These are phyloP conservation scores for Epicoccum sorghinum DNA, from an alignment of 2,329 filamentous ascomycete genomes.

Conservation along the genomic window DNA sequence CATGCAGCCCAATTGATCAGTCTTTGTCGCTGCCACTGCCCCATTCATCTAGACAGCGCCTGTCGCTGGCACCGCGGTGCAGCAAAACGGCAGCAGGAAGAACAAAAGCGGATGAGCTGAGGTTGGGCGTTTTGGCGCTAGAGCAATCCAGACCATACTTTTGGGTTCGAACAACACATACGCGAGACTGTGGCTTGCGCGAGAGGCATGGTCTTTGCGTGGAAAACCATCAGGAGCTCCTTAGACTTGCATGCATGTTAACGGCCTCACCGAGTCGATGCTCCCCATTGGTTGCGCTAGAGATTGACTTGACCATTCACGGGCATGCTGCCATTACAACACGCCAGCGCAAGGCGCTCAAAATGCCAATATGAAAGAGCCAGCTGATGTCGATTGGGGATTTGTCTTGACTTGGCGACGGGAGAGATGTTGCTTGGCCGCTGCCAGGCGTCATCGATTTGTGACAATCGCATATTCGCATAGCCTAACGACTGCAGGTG, in stretches of 20 bases:
- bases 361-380: not conserved
- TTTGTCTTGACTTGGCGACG: not conserved
- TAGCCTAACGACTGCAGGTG: not conserved
- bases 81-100: not conserved
- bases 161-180: slow-evolving; percentile 2
- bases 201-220: not conserved
- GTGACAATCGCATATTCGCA: slow-evolving; percentile 5
- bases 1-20: not conserved
- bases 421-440: not conserved
- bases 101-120: slow-evolving; percentile 9
- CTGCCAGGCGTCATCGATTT: slow-evolving; percentile 9
- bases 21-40: slow-evolving; percentile 1
- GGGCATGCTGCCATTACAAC: not conserved
- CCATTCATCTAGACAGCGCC: slow-evolving; percentile 6
- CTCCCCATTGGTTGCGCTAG: not conserved
- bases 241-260: not conserved
- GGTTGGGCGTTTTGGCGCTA: not conserved
- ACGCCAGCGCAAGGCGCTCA: not conserved
- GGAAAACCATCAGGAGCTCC: not conserved
- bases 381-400: not conserved
- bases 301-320: not conserved
- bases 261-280: slow-evolving; percentile 6
- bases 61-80: not conserved
- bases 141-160: slow-evolving; percentile 10
- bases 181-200: slow-evolving; percentile 15